Base-by-base conservation (phyloP, 1,139 yeast species). In the Yamadazyma triangularis region DNA sequence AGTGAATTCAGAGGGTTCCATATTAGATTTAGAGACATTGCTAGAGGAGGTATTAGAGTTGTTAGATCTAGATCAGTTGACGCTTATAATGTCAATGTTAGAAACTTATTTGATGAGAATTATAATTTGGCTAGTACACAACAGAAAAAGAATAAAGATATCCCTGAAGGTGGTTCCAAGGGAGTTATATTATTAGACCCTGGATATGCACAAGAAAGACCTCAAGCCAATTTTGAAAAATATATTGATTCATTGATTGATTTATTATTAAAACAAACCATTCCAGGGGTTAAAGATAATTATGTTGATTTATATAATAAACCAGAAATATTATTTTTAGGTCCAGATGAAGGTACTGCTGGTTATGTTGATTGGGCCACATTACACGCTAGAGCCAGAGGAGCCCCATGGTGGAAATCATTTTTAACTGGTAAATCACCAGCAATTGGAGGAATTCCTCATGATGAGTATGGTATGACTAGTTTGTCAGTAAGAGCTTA, bases 371-470 rank as follows among this genome's bases (percentile, higher is more conserved):
- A 91, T 58, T 91, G 98, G 98, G 98, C 98, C n/a, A 91, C 97
- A 26, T 65, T 79, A 44, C 98, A 91, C 55, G 98, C 98, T 24
- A 79, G 86, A 52, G 65, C 68, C 39, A 80, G 98, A 59, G 95
- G 95, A 41, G 96, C 97, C 30, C 91, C 95, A 40, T 88, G 95
- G 95, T 91, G 98, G 98, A 89, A 88, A 64, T 91, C 97, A 2
- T 91, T 91, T 71, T 82, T 91, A 60, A 91, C 98, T 26, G 98
- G 98, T 47, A 91, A 91, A 67, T 77, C 89, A 28, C 95, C 95
- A 38, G 66, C 75, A 35, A 64, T 91, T 38, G 98, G 98, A 53
- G 98, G 98, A 57, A 91, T 91, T 54, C 98, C 98, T 35, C 98
- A 91, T 58, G 98, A 91, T 59, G 93, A 79, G 51, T 91, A 88